Conservation (phyloP, 1,284 basidiomycete genomes). For the Boletus semigastroideus region DNA sequence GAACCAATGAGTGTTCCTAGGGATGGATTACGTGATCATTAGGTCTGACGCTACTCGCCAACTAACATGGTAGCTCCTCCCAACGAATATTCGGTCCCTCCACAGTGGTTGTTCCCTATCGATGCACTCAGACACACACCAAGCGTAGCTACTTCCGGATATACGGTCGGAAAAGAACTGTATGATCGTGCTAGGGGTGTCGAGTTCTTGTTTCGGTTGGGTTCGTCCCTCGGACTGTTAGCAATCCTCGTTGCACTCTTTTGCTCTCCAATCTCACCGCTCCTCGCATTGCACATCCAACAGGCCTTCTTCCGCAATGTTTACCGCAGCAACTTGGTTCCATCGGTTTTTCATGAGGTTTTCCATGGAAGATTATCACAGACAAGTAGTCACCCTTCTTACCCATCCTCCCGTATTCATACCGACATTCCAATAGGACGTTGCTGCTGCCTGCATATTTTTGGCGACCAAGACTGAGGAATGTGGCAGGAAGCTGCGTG, state of each 20-base stretch:
- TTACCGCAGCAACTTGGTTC: conserved; percentile 86
- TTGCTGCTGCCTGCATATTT: conserved; percentile 89
- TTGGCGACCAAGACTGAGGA: conserved; percentile 92
- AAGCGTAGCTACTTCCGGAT: conserved; percentile 45
- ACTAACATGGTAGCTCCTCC: conserved; percentile 25
- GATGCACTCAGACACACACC: conserved; percentile 59
- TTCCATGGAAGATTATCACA: conserved; percentile 81
- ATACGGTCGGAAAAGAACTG: conserved; percentile 61
- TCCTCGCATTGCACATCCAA: conserved; percentile 11
- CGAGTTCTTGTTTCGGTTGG: conserved; percentile 78
- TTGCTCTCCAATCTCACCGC: conserved; percentile 16
- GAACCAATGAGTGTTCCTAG: conserved; percentile 1
- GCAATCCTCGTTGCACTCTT: conserved; percentile 33
- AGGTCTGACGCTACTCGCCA: conserved; percentile 11
- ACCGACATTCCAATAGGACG: conserved; percentile 52
- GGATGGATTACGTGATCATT: conserved; percentile 31
- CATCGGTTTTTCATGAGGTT: conserved; percentile 95
- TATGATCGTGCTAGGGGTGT: conserved; percentile 76
- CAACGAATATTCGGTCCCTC: conserved; percentile 29
- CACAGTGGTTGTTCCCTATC: conserved; percentile 73
- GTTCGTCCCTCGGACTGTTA: conserved; percentile 70
- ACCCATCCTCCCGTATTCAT: conserved; percentile 10
- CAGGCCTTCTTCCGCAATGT: conserved; percentile 77
- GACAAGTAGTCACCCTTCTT: conserved; percentile 56
- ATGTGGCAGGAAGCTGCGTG: conserved; percentile 81